Conservation (phyloP, 192 early-diverging fungal genomes). For the Umbelopsis vinacea region DNA sequence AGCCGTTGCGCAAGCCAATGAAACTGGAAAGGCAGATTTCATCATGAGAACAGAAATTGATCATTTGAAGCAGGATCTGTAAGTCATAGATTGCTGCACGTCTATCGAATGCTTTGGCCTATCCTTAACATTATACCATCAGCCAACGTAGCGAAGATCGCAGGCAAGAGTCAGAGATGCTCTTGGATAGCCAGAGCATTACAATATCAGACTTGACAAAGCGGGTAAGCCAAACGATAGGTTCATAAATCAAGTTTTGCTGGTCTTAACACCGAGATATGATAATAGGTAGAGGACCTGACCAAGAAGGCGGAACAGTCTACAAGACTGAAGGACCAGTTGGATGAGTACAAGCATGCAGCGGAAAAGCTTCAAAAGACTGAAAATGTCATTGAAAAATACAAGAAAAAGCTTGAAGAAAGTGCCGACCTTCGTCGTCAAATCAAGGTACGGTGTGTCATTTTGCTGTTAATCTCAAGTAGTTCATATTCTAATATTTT, state of each 20-base stretch:
- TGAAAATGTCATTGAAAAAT: constrained; percentile 95
- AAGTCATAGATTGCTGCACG: constrained; percentile 33
- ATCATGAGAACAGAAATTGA: constrained; percentile 87
- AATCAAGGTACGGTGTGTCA: constrained; percentile 57
- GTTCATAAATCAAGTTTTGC: not conserved
- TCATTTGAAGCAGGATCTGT: constrained; percentile 83
- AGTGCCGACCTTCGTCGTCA: constrained; percentile 78
- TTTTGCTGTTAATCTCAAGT: not conserved
- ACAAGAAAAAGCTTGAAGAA: constrained; percentile 94
- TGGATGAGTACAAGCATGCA: constrained; percentile 89
- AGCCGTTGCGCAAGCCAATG: constrained; percentile 67
- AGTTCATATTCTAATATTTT: not conserved
- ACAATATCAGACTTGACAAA: constrained; percentile 70
- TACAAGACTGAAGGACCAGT: constrained; percentile 77
- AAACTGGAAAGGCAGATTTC: constrained; percentile 85
- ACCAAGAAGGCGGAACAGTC: constrained; percentile 77
- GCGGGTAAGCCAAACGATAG: constrained; percentile 37
- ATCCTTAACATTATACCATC: not conserved
- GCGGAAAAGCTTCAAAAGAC: constrained; percentile 90
- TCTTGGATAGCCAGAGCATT: constrained; percentile 61
- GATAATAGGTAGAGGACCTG: constrained; percentile 46
- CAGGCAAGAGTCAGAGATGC: constrained; percentile 68
- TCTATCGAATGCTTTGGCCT: not conserved
- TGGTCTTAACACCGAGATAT: not conserved
- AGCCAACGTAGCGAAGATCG: constrained; percentile 80